Percentiles rank a stretch among this genome's conserved stretches.
phyloP scores from a whole-genome alignment of 176 grass and related monocot genomes.

The Ensete glaucum region DNA sequence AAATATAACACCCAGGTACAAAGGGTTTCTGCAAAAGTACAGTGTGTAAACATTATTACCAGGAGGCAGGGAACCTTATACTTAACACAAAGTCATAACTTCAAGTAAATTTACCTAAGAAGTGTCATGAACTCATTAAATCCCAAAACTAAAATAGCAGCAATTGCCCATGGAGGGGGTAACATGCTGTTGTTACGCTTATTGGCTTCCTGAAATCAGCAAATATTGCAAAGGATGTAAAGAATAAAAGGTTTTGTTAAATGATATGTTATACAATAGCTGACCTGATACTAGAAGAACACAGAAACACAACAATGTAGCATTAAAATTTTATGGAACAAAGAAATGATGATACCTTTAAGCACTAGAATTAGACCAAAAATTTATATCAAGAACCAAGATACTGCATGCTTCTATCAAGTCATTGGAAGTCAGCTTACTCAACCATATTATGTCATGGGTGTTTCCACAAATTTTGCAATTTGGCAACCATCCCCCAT shows the following conservation, averaged over 20 bases:
- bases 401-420: too few relatives aligned
- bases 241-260: not conserved
- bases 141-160: conserved; percentile 74
- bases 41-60: conserved; percentile 12
- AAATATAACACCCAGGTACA: conserved; percentile 74
- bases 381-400: not conserved
- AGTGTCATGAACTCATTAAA: conserved; percentile 99
- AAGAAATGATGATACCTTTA: not conserved
- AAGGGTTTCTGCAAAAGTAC: conserved; percentile 55
- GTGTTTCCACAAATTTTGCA: too few relatives aligned
- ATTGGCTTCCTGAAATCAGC: conserved; percentile 67
- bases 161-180: conserved; percentile 96
- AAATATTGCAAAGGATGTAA: conserved; percentile 12
- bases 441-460: too few relatives aligned
- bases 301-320: not conserved
- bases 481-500: too few relatives aligned
- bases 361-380: not conserved
- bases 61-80: conserved; percentile 5
- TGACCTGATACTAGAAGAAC: too few relatives aligned
- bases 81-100: conserved; percentile 2
- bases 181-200: conserved; percentile 96
- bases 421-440: too few relatives aligned
- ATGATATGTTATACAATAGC: not conserved
- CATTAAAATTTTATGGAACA: not conserved
- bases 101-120: conserved; percentile 47